Percentiles rank a stretch among this genome's conserved stretches.
phyloP scores from a whole-genome alignment of 2,329 filamentous ascomycete species.

The Zelopaecilomyces penicillatus region DNA sequence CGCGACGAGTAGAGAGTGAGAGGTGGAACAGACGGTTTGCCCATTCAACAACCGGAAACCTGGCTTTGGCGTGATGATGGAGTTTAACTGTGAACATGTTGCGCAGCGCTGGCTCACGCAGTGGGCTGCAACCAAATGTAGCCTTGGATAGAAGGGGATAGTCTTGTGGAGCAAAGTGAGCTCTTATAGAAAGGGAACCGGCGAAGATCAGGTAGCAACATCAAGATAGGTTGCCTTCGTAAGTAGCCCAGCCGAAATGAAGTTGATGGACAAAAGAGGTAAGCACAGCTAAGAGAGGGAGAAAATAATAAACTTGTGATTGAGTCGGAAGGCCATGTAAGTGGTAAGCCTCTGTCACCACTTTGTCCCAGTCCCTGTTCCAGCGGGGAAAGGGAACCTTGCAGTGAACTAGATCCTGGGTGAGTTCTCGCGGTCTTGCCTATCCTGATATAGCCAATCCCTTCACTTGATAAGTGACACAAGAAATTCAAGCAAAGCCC shows the following conservation, averaged over 20 bases:
- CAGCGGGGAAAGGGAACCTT: constrained; percentile 47
- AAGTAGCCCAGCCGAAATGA: constrained; percentile 8
- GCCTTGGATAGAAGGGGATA: no score
- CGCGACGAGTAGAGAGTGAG: no score
- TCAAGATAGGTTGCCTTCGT: constrained; percentile 5
- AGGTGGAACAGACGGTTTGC: no score
- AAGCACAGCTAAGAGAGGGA: constrained; percentile 18
- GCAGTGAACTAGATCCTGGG: constrained; percentile 53
- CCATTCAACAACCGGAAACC: no score
- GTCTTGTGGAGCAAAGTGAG: no score
- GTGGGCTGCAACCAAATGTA: no score
- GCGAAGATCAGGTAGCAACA: no score
- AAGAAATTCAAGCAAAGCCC: constrained; percentile 22
- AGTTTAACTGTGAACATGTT: no score
- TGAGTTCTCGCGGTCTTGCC: constrained; percentile 10
- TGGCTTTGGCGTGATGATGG: no score
- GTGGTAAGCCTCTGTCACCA: constrained; percentile 28
- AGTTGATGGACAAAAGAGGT: constrained; percentile 12
- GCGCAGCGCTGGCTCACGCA: no score
- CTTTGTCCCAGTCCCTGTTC: constrained; percentile 35
- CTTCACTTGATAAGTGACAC: constrained; percentile 16
- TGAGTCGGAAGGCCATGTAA: constrained; percentile 16
- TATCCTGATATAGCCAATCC: constrained; percentile 32
- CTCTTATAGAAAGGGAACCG: no score
- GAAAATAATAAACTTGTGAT: constrained; percentile 11